These are phyloP conservation scores for Melanopsichium pennsylvanicum DNA, from an alignment of 1,284 basidiomycete species.

Conservation along the genomic window DNA sequence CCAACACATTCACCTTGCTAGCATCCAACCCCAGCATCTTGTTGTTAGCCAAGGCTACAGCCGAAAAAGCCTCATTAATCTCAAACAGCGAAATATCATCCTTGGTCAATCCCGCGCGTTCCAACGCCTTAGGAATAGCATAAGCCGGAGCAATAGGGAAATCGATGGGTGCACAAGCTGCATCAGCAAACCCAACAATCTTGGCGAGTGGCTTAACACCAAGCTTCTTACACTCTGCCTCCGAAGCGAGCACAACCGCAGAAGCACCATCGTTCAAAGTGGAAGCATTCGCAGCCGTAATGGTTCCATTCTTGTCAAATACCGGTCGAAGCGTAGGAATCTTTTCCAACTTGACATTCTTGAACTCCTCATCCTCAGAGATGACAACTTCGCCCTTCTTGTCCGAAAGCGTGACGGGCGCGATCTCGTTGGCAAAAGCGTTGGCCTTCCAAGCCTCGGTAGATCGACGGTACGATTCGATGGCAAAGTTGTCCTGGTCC, in stretches of 20 bases:
- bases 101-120: slow-evolving; percentile 82
- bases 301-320: slow-evolving; percentile 68
- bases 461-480: slow-evolving; percentile 92
- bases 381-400: slow-evolving; percentile 87
- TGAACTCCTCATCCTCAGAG: slow-evolving; percentile 97
- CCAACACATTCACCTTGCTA: slow-evolving; percentile 89
- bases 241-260: slow-evolving; percentile 66
- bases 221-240: slow-evolving; percentile 62
- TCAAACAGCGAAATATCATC: slow-evolving; percentile 92
- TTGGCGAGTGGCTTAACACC: slow-evolving; percentile 67
- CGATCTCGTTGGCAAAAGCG: slow-evolving; percentile 86
- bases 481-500: slow-evolving; percentile 74
- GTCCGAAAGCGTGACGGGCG: slow-evolving; percentile 77
- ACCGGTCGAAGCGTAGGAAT: slow-evolving; percentile 66
- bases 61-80: slow-evolving; percentile 77
- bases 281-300: slow-evolving; percentile 68
- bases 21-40: slow-evolving; percentile 70
- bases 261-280: slow-evolving; percentile 68
- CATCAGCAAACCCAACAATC: slow-evolving; percentile 82
- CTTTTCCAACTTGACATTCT: slow-evolving; percentile 68
- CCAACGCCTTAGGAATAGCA: slow-evolving; percentile 86
- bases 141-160: slow-evolving; percentile 95
- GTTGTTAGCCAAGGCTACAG: slow-evolving; percentile 66
- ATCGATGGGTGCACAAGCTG: slow-evolving; percentile 93
- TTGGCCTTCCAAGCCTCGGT: slow-evolving; percentile 87